Base-by-base conservation (phyloP, 352 stramenopile genomes). In the Elongisporangium senticosum region DNA sequence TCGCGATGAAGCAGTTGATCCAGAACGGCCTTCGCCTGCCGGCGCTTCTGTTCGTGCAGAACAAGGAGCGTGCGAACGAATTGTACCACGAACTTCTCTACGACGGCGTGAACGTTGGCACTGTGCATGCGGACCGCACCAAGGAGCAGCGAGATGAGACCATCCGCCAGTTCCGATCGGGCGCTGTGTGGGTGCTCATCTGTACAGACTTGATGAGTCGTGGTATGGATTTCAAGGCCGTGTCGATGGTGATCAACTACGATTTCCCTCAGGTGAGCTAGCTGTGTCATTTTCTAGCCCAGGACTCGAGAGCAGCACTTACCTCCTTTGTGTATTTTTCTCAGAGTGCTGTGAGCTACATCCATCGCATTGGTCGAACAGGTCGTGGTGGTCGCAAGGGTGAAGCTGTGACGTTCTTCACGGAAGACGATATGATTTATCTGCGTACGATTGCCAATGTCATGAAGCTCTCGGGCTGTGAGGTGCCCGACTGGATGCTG, bases 211-310 rank as follows among this genome's bases (percentile, higher is more conserved):
- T 99, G 7, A 97, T 99, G 71, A 97, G 89, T 22, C 83, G 98
- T 64, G 98, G 98, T 66, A 98, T 99, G 64, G 97, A 99, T 80
- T 99, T 99, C 68, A 98, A 98, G 75, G 97, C 93, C 17, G 96
- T 99, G 6, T 99, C 99, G 63, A 98, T 98, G 86, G 97, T 99
- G 7, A 98, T 99, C 70, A 99, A 99, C 75, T 99, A 99, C 68
- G 97, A 99, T 75, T 97, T 99, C 63, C 97, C 98, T 8, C 90
- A 95, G 72, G 76, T 84, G 57, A 47, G 14, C 39, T 22, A 14
- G 7, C 3, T 58, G 1, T 51, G 40, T 15, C 40, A 10, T 40
- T 19, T 24, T 22, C n/a, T n/a, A 23, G 3, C 3, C 17, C 53
- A 22, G 19, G 14, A 47, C 19, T 51, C 19, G n/a, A 11, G 14